phyloP scores from a whole-genome alignment of 495 filamentous ascomycete genomes.

The Bathelium albidoporum region DNA sequence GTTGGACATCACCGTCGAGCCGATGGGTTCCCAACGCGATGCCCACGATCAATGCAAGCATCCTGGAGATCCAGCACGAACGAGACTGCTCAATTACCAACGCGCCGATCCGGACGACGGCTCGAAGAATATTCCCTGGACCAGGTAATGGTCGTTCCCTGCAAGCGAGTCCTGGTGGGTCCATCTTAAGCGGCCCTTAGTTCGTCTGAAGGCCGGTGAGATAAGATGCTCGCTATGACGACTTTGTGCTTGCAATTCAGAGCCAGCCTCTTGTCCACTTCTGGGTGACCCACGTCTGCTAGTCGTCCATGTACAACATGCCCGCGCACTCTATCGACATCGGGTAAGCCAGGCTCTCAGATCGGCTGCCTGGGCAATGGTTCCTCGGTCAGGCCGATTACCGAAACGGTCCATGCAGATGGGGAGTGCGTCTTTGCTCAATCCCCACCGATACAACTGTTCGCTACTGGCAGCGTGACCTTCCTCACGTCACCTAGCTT shows the following conservation, averaged over 20 bases:
- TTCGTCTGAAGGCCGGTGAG: not conserved
- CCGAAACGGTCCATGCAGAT: constrained; percentile 1
- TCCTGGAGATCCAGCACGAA: not conserved
- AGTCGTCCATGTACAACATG: not conserved
- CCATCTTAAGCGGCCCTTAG: not conserved
- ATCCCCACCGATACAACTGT: not conserved
- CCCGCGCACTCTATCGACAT: not conserved
- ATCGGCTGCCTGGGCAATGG: not conserved
- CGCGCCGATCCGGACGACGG: not conserved
- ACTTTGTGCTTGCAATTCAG: not conserved
- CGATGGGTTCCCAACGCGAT: not conserved
- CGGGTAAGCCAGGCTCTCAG: not conserved
- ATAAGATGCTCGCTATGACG: not conserved
- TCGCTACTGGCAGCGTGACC: not conserved
- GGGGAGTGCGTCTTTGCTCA: not conserved
- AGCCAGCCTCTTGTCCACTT: not conserved
- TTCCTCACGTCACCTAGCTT: constrained; percentile 4
- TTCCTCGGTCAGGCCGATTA: not conserved
- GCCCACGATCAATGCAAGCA: not conserved
- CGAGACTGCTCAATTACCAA: not conserved
- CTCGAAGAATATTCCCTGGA: not conserved
- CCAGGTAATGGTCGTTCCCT: not conserved
- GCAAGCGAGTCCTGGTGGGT: not conserved
- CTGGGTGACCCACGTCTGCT: not conserved
- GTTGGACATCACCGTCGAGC: not conserved